Percentiles rank a stretch among this genome's conserved stretches.
Conservation (phyloP, 495 filamentous ascomycete species). For the Glonium stellatum region DNA sequence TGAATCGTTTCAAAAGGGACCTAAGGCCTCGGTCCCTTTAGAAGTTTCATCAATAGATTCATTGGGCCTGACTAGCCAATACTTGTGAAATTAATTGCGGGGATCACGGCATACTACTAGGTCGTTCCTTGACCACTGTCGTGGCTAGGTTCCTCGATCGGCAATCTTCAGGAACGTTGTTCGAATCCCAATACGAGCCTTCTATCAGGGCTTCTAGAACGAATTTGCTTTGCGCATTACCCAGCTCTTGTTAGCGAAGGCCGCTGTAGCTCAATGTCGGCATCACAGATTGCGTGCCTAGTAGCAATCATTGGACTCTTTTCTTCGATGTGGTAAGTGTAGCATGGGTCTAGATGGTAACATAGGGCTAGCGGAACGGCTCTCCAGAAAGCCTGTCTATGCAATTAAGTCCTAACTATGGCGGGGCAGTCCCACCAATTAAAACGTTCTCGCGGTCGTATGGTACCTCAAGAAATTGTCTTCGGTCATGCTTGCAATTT, state of each 20-base stretch:
- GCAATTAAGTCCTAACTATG: not conserved
- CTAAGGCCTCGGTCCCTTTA: not conserved
- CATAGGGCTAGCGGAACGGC: not conserved
- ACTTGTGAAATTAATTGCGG: not conserved
- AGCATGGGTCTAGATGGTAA: not conserved
- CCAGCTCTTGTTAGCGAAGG: too few species aligned
- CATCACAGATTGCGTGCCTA: not conserved
- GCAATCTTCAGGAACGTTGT: not conserved
- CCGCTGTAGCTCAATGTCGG: not conserved
- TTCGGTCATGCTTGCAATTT: not conserved
- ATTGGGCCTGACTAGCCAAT: not conserved
- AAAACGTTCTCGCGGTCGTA: not conserved
- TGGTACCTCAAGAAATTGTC: not conserved
- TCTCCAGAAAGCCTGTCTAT: not conserved
- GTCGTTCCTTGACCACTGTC: not conserved
- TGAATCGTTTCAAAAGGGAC: not conserved
- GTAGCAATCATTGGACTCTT: not conserved
- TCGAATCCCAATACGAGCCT: not conserved
- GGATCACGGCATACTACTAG: not conserved
- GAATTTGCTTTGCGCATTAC: not conserved
- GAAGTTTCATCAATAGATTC: not conserved
- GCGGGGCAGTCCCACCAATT: not conserved
- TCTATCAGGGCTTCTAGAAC: not conserved
- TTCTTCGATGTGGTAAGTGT: not conserved
- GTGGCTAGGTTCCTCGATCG: not conserved